phyloP scores from a whole-genome alignment of 1,139 yeast genomes.

The Lodderomyces beijingensis region DNA sequence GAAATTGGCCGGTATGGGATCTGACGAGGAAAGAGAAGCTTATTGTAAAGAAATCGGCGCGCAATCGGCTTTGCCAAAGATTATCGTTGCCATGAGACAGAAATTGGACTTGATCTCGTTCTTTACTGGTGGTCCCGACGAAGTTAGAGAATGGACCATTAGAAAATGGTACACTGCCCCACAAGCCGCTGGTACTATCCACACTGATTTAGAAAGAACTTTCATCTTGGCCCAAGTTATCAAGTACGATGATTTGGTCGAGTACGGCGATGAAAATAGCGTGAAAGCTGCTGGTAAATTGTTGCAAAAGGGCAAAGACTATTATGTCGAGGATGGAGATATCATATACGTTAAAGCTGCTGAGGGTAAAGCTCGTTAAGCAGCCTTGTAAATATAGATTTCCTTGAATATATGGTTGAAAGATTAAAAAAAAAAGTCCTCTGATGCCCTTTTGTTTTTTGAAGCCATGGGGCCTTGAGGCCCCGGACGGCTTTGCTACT shows the following conservation, averaged over 20 bases:
- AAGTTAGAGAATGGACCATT: conserved; percentile 87
- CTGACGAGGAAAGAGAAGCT: conserved; percentile 87
- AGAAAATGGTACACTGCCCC: conserved; percentile 84
- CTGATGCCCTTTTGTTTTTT: too few species aligned
- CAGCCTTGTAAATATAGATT: too few species aligned
- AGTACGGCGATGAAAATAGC: conserved; percentile 76
- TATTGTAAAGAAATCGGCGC: conserved; percentile 88
- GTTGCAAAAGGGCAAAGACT: conserved; percentile 93
- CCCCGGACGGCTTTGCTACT: too few species aligned
- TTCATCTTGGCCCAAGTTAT: conserved; percentile 47
- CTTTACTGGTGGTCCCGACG: conserved; percentile 83
- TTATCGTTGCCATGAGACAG: conserved; percentile 78
- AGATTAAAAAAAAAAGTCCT: too few species aligned
- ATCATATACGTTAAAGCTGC: conserved; percentile 93
- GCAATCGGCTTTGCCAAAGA: conserved; percentile 82
- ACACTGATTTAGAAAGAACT: conserved; percentile 55
- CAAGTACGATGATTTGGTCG: conserved; percentile 56
- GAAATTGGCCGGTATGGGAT: conserved; percentile 81
- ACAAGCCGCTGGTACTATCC: conserved; percentile 85
- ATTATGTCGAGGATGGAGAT: conserved; percentile 80
- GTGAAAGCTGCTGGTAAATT: conserved; percentile 95
- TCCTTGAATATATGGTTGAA: too few species aligned
- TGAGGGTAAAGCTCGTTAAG: conserved; percentile 76
- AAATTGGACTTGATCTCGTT: conserved; percentile 77
- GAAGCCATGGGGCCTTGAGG: too few species aligned